Evolutionary conservation across 306 rosid genomes (phyloP), one percentile per base, ranked within the genome.

Genomic region (Chamaecrista fasciculata): DNA sequence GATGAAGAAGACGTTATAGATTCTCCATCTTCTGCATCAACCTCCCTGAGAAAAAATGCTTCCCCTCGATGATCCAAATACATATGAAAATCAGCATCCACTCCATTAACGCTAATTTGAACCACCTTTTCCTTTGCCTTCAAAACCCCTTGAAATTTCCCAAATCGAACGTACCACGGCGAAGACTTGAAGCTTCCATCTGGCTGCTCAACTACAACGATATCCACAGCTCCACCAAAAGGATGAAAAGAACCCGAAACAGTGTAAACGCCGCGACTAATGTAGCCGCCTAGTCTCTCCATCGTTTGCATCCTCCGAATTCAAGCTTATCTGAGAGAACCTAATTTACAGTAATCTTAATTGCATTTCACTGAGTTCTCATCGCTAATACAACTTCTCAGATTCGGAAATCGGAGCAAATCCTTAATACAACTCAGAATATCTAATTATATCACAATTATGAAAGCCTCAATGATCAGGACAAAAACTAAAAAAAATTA

Each of bases 211-310:
- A 91, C 99, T 34, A 89, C 97, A 69, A 95, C 85, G 42, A 95
- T 89, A 72, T 95, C 97, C 40, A 95, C 96, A 1, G 97, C 97
- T 8, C 99, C 96, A 5, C 99, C 99, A 48, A 90, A 86, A 2
- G 99, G 96, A 36, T 86, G 95, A 31, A 94, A 90, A 0, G 96
- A 88, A 25, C 87, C 95, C 2, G 97, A 88, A 66, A 86, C 96
- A 0, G 80, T 82, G 78, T 74, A 82, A 7, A 86, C 93, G 0
- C 98, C 96, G 4, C 80, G 80, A 29, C 80, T 73, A 62, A 94
- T 85, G 57, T 80, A 90, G 50, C 89, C 76, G 20, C 98, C 90
- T 11, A 95, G 63, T 80, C 90, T 80, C 84, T 77, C 97, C 73
- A 91, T 90, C 14, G 96, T 88, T 72, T 86, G 78, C 97, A 94